Conservation (phyloP, 768 basidiomycete genomes). For the Trametes cinnabarina region DNA sequence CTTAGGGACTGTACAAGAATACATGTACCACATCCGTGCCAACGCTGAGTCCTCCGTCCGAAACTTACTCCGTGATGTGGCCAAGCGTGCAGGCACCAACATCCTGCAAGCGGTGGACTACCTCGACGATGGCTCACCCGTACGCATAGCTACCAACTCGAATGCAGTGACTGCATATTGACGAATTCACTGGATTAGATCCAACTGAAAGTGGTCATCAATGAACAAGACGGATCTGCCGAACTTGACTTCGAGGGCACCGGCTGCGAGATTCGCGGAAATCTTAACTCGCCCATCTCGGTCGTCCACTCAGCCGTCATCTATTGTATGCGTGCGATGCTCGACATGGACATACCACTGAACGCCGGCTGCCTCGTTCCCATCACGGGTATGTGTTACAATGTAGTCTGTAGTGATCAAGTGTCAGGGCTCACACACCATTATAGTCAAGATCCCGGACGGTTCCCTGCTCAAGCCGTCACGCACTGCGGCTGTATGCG, state of each 20-base stretch:
- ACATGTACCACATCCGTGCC: slow-evolving; percentile 86
- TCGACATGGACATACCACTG: slow-evolving; percentile 83
- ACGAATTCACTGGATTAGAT: slow-evolving; percentile 46
- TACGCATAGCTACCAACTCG: slow-evolving; percentile 31
- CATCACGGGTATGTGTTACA: slow-evolving; percentile 60
- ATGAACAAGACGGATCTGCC: slow-evolving; percentile 71
- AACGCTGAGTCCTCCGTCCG: slow-evolving; percentile 90
- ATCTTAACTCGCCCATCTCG: slow-evolving; percentile 81
- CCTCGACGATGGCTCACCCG: slow-evolving; percentile 85
- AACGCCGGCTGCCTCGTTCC: slow-evolving; percentile 94
- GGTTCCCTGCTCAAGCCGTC: slow-evolving; percentile 79
- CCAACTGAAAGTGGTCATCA: slow-evolving; percentile 70
- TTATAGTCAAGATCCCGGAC: slow-evolving; percentile 72
- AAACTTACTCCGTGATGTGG: slow-evolving; percentile 74
- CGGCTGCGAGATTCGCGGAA: slow-evolving; percentile 80
- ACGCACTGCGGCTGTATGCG: slow-evolving; percentile 86
- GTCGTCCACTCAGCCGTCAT: slow-evolving; percentile 88
- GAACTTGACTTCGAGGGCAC: slow-evolving; percentile 84
- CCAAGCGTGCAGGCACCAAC: slow-evolving; percentile 61
- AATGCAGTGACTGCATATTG: neutral
- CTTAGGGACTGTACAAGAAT: slow-evolving; percentile 83
- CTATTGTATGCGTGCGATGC: slow-evolving; percentile 86
- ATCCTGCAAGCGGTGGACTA: slow-evolving; percentile 74
- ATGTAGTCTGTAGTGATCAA: neutral
- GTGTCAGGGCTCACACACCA: slow-evolving; percentile 13